These are phyloP conservation scores for Dictyostelium purpureum DNA, from an alignment of 78 protist genomes.

Conservation along the genomic window DNA sequence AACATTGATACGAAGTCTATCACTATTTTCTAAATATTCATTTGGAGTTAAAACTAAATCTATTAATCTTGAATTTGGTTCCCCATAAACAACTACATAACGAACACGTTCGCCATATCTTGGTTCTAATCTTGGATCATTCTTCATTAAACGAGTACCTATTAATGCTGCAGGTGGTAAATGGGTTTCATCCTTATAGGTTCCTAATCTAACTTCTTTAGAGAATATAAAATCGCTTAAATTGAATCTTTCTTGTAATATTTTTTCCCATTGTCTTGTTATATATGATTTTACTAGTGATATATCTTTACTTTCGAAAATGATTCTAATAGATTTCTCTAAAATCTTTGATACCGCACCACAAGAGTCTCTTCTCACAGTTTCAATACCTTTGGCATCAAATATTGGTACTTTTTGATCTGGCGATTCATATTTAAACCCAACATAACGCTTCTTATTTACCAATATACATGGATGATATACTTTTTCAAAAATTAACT, in stretches of 20 bases:
- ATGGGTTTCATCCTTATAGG: slow-evolving; percentile 17
- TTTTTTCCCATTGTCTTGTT: slow-evolving; percentile 66
- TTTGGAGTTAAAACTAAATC: slow-evolving; percentile 85
- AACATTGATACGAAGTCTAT: slow-evolving; percentile 21
- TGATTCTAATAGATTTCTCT: slow-evolving; percentile 69
- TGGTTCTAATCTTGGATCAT: slow-evolving; percentile 92
- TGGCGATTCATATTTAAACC: slow-evolving; percentile 82
- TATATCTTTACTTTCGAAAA: slow-evolving; percentile 88
- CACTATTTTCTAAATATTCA: slow-evolving; percentile 25
- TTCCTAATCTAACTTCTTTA: slow-evolving; percentile 89
- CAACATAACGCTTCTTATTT: slow-evolving; percentile 97
- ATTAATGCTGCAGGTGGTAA: slow-evolving; percentile 90
- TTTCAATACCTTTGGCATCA: slow-evolving; percentile 98
- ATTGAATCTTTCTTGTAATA: slow-evolving; percentile 62
- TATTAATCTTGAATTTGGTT: slow-evolving; percentile 75
- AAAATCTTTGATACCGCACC: slow-evolving; percentile 85
- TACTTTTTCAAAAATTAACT: slow-evolving; percentile 94
- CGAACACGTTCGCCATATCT: slow-evolving; percentile 87
- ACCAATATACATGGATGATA: slow-evolving; percentile 94
- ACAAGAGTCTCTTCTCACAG: slow-evolving; percentile 95
- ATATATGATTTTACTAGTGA: slow-evolving; percentile 83
- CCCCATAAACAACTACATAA: slow-evolving; percentile 87
- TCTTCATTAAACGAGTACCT: slow-evolving; percentile 27
- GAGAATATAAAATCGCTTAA: slow-evolving; percentile 90
- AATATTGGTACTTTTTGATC: slow-evolving; percentile 76